Percentiles rank a stretch among this genome's conserved stretches.
These are phyloP conservation scores for Aspergillus ustus DNA, from an alignment of 2,329 filamentous ascomycete genomes.

Conservation along the genomic window DNA sequence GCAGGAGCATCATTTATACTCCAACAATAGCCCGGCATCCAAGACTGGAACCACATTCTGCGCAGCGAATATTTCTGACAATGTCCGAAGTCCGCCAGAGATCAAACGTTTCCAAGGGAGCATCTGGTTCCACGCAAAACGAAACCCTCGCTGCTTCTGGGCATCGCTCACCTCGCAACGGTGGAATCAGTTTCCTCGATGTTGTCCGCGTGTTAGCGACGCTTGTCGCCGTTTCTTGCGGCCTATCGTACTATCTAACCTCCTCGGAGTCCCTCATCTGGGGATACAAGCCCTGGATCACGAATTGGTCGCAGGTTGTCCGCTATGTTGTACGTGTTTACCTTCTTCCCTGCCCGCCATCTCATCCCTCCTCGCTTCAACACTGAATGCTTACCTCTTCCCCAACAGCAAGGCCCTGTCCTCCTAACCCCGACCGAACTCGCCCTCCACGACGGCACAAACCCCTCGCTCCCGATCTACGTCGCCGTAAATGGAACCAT, in stretches of 20 bases:
- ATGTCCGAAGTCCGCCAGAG: slow-evolving; percentile 29
- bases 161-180: slow-evolving; percentile 17
- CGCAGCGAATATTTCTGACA: slow-evolving; percentile 28
- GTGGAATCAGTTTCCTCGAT: slow-evolving; percentile 60
- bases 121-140: slow-evolving; percentile 16
- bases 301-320: slow-evolving; percentile 61
- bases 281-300: slow-evolving; percentile 69
- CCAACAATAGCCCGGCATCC: slow-evolving; percentile 28
- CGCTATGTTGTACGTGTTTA: slow-evolving; percentile 61
- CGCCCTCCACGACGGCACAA: slow-evolving; percentile 73
- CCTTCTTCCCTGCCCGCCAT: not conserved
- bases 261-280: slow-evolving; percentile 72
- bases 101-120: slow-evolving; percentile 1
- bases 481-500: slow-evolving; percentile 76
- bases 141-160: slow-evolving; percentile 12
- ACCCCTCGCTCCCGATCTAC: slow-evolving; percentile 79
- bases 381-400: not conserved
- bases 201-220: slow-evolving; percentile 71
- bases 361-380: not conserved
- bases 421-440: slow-evolving; percentile 78
- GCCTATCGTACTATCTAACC: slow-evolving; percentile 77
- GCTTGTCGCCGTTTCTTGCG: slow-evolving; percentile 67
- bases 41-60: slow-evolving; percentile 14
- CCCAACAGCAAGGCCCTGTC: slow-evolving; percentile 60
- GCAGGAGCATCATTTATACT: not conserved